Percentiles rank a stretch among this genome's conserved stretches.
phyloP scores from a whole-genome alignment of 139 green algal species.

The Chlamydomonas sp. region DNA sequence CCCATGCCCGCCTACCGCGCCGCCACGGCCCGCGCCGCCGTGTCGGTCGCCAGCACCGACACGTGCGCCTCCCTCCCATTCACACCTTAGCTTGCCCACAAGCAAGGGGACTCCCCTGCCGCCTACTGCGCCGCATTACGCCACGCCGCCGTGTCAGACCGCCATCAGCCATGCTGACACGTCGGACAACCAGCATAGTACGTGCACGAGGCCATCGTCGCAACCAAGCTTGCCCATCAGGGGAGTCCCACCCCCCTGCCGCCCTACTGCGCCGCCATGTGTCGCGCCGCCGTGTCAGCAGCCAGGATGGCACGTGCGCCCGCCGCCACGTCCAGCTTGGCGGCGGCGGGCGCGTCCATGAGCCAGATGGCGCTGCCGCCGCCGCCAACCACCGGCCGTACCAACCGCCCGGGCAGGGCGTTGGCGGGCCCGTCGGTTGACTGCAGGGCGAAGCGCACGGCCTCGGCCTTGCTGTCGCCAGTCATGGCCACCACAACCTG shows the following conservation, averaged over 20 bases:
- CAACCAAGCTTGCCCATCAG: too few relatives aligned
- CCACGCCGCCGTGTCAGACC: too few relatives aligned
- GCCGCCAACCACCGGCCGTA: constrained; percentile 12
- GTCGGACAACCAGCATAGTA: too few relatives aligned
- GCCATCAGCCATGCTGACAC: too few relatives aligned
- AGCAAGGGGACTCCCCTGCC: too few relatives aligned
- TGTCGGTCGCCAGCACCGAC: too few relatives aligned
- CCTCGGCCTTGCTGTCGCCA: constrained; percentile 51
- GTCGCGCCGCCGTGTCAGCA: constrained; percentile 14
- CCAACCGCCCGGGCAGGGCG: background rate
- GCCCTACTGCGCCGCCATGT: background rate
- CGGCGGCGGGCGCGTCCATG: constrained; percentile 34
- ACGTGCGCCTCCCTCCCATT: too few relatives aligned
- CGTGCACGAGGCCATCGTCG: too few relatives aligned
- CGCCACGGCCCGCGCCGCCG: too few relatives aligned
- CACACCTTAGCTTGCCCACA: too few relatives aligned
- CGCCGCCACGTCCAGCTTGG: constrained; percentile 23
- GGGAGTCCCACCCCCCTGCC: background rate
- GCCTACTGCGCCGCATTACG: too few relatives aligned
- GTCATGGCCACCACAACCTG: constrained; percentile 53
- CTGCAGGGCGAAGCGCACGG: constrained; percentile 47
- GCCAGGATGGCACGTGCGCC: constrained; percentile 3
- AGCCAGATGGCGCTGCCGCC: constrained; percentile 31
- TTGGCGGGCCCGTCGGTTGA: background rate
- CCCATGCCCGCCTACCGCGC: too few relatives aligned